Conservation (phyloP, 2,329 filamentous ascomycete genomes). For the Cladophialophora chaetospira region DNA sequence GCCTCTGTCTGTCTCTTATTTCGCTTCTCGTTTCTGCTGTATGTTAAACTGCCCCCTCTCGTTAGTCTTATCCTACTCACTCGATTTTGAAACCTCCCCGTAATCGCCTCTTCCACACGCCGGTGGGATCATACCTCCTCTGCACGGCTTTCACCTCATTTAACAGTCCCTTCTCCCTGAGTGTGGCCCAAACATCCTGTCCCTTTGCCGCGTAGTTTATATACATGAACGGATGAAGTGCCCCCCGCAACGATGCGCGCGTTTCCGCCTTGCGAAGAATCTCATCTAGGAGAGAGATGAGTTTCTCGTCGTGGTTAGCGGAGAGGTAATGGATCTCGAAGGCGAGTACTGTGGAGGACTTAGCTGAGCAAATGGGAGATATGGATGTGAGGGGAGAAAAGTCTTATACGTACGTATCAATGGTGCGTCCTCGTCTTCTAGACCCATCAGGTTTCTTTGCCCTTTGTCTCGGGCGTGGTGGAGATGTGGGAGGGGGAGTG, state of each 20-base stretch:
- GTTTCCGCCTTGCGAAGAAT: neutral
- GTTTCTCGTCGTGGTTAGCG: neutral
- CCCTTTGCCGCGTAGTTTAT: neutral
- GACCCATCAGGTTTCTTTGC: neutral
- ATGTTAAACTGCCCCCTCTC: neutral
- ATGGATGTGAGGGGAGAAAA: no score
- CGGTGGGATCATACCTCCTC: neutral
- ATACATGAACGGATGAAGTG: neutral
- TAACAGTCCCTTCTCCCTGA: neutral
- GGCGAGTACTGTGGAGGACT: neutral
- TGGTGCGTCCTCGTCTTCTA: neutral
- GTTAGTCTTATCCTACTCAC: neutral
- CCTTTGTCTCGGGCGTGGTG: neutral
- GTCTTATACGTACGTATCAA: neutral
- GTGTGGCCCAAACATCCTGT: neutral
- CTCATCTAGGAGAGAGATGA: neutral
- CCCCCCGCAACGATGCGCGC: neutral
- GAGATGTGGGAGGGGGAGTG: conserved; percentile 3
- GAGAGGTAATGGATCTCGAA: neutral
- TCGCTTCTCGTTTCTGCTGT: no score
- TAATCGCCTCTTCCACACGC: neutral
- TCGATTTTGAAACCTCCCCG: neutral
- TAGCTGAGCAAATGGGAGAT: no score
- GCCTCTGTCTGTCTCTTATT: no score
- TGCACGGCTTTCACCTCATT: neutral